Percentiles rank a stretch among this genome's conserved stretches.
Evolutionary conservation across 441 rosid species (phyloP).

Genomic region (Erodium moschatum): DNA sequence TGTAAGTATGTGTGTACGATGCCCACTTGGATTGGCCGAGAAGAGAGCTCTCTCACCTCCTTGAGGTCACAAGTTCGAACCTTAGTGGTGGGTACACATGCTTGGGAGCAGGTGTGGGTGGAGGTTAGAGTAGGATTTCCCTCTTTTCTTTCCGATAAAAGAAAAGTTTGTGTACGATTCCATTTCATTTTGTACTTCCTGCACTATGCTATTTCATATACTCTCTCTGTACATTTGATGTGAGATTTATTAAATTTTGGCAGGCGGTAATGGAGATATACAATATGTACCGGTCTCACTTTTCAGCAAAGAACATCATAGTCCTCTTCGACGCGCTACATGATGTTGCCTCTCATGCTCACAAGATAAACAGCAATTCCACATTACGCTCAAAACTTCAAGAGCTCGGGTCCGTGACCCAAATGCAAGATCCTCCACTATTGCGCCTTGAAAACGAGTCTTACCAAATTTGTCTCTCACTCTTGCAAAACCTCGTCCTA

Average conservation of each 20-base stretch:
- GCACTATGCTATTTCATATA: background rate
- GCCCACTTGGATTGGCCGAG: no score
- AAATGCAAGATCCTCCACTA: constrained; percentile 98
- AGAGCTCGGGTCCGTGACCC: constrained; percentile 85
- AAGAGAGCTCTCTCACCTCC: no score
- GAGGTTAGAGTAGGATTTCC: no score
- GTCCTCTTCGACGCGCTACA: constrained; percentile 78
- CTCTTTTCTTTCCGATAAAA: no score
- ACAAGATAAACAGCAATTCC: constrained; percentile 55
- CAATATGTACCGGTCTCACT: constrained; percentile 68
- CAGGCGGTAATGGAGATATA: constrained; percentile 99
- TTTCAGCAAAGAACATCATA: constrained; percentile 63
- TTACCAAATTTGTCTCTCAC: constrained; percentile 87
- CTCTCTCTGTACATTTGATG: constrained; percentile 9
- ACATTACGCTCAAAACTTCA: constrained; percentile 67
- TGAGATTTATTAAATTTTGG: constrained; percentile 18
- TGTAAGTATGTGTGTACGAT: background rate
- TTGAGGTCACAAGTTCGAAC: no score
- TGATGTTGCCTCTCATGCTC: constrained; percentile 77
- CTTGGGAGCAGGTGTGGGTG: no score
- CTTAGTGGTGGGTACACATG: no score
- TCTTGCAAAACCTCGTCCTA: constrained; percentile 65
- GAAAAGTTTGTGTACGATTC: background rate
- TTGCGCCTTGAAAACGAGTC: constrained; percentile 95
- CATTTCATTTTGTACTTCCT: constrained; percentile 8